These are phyloP conservation scores for Pulveroboletus ravenelii DNA, from an alignment of 768 basidiomycete genomes.

Conservation along the genomic window DNA sequence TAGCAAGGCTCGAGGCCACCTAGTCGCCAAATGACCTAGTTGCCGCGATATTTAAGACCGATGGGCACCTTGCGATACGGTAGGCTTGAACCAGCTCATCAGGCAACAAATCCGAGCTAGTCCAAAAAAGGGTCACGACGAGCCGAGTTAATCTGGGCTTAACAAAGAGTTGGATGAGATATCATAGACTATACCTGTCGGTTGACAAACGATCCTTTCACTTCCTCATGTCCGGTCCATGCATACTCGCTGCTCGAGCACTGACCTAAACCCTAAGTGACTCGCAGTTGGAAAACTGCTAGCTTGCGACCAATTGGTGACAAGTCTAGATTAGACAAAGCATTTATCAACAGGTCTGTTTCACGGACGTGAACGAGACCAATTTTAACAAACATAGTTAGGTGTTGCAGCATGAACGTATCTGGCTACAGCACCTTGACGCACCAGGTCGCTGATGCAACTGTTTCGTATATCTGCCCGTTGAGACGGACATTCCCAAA, in stretches of 20 bases:
- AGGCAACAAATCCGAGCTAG: not conserved
- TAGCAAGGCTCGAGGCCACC: no score
- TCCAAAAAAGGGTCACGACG: not conserved
- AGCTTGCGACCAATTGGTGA: not conserved
- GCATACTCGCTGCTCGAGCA: not conserved
- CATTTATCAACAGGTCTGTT: conserved; percentile 2
- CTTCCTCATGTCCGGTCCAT: not conserved
- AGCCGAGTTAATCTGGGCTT: not conserved
- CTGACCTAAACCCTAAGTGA: not conserved
- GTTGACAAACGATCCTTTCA: not conserved
- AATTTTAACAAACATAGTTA: conserved; percentile 1
- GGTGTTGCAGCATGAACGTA: not conserved
- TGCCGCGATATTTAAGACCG: not conserved
- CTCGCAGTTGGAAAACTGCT: not conserved
- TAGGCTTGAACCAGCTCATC: conserved; percentile 10
- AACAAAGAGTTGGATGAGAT: not conserved
- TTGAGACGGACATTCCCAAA: not conserved
- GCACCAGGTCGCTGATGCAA: not conserved
- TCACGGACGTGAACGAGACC: not conserved
- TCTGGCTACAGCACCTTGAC: not conserved
- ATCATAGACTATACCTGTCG: not conserved
- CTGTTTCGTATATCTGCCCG: not conserved
- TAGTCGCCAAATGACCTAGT: not conserved
- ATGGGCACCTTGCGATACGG: not conserved
- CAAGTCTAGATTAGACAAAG: not conserved